phyloP scores from a whole-genome alignment of 2,329 filamentous ascomycete species.

The Colletotrichum sp. region DNA sequence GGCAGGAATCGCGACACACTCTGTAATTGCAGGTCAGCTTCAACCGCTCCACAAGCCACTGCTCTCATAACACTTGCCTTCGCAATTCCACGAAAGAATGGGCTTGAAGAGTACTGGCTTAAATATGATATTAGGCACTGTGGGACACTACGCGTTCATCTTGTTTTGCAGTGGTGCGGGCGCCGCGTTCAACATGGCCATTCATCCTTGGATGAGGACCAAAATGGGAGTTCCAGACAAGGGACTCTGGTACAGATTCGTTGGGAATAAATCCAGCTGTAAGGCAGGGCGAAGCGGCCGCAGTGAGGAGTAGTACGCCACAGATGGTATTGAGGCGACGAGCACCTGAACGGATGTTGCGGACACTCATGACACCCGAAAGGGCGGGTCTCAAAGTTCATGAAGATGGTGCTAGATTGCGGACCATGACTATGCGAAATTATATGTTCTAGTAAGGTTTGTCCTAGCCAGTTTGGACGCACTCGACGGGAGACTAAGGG shows the following conservation, averaged over 20 bases:
- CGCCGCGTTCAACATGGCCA: not conserved
- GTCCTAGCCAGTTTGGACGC: not conserved
- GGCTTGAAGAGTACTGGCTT: not conserved
- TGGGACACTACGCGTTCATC: not conserved
- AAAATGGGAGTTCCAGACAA: rapidly evolving
- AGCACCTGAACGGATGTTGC: not conserved
- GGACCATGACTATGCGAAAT: not conserved
- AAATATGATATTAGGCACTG: rapidly evolving
- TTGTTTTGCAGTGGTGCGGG: not conserved
- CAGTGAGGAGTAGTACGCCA: no score
- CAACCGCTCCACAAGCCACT: not conserved
- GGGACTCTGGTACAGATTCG: not conserved
- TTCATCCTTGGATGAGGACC: not conserved
- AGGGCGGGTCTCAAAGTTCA: rapidly evolving
- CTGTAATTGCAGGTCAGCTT: not conserved
- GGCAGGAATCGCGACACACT: not conserved
- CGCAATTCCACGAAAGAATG: rapidly evolving
- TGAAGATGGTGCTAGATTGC: no score
- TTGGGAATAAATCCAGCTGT: no score
- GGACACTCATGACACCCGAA: rapidly evolving
- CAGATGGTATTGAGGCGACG: not conserved
- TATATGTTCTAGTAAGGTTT: not conserved
- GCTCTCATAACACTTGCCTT: not conserved
- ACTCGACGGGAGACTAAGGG: not conserved
- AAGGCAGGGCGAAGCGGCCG: no score